A percentile compares a stretch with the other conserved stretches of the same genome.
phyloP scores from a whole-genome alignment of 441 rosid species.

The Adansonia grandidieri region DNA sequence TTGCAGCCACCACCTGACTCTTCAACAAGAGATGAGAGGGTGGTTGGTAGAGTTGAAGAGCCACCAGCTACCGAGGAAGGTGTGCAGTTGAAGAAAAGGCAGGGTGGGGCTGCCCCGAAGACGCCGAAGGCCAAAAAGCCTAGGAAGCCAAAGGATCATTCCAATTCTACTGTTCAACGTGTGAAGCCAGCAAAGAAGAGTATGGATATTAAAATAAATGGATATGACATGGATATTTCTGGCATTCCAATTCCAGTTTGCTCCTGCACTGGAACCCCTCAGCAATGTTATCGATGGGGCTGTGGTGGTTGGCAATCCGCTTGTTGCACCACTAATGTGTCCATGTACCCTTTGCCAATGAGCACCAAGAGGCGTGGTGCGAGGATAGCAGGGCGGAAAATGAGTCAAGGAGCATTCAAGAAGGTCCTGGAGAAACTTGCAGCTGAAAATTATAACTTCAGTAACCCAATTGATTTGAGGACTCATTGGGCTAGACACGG shows the following conservation, averaged over 20 bases:
- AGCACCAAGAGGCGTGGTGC: conserved; percentile 91
- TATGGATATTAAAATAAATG: conserved; percentile 79
- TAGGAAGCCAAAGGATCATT: conserved; percentile 71
- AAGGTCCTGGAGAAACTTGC: conserved; percentile 84
- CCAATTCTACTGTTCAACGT: conserved; percentile 45
- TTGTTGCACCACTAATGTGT: conserved; percentile 86
- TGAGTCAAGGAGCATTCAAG: conserved; percentile 98
- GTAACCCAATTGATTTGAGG: conserved; percentile 87
- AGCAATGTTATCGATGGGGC: conserved; percentile 94
- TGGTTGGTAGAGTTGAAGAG: conserved; percentile 55
- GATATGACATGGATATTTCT: conserved; percentile 82
- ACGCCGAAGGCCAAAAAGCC: conserved; percentile 70
- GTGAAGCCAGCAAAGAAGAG: conserved; percentile 81
- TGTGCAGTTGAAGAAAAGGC: conserved; percentile 60
- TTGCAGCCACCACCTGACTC: conserved; percentile 58
- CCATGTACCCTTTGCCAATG: conserved; percentile 89
- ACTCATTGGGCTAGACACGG: conserved; percentile 97
- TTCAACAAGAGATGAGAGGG: conserved; percentile 48
- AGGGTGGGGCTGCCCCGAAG: conserved; percentile 49
- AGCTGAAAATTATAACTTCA: conserved; percentile 70
- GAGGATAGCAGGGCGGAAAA: conserved; percentile 91
- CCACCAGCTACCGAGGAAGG: conserved; percentile 47
- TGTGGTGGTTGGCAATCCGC: conserved; percentile 99
- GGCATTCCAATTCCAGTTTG: conserved; percentile 90
- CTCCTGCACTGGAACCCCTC: conserved; percentile 82